Evolutionary conservation across 768 basidiomycete species (phyloP), one percentile per base, ranked within the genome.

Genomic region (Phylloporus arenicola): DNA sequence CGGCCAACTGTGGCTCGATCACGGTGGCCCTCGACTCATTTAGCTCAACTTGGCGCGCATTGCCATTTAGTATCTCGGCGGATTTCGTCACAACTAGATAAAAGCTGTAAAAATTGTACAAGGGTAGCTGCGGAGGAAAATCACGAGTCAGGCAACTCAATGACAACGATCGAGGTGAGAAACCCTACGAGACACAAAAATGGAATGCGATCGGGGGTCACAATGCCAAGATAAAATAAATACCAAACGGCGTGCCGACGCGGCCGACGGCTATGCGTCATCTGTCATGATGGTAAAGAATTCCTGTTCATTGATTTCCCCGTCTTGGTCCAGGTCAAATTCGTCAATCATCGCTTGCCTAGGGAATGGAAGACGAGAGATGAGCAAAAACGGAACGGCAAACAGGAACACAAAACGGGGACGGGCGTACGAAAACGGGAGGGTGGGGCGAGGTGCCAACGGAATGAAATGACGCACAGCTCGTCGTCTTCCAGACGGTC

Each of bases 271-370:
- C 43, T 72, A 89, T 65, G 85, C 76, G 53, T 95, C 92, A 70
- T 96, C 93, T 20, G 89, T 89, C 94, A 97, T 93, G 67, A 97
- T 95, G 39, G 89, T 86, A 60, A 94, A 83, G 73, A 99, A 98
- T 69, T 99, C 96, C 63, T 90, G 84, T 65, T 94, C 88, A 64
- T 84, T 93, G 68, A 98, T 98, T 73, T 95, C 95, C 25, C 94
- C 93, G 58, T 99, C 96, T 67, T 92, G 86, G 72, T 99, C 96
- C 22, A 99, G 82, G 69, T 99, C 96, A 64, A 99, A 99, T 71
- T 99, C 96, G 61, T 99, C 96, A 64, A 99, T 99, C 96, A 99
- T 99, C 20, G 96, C 96, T 83, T 97, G 93, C 58, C 95, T 97
- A 59, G 34, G 59, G 31, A 57, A 60, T 52, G 57, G 57, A 62